phyloP scores from a whole-genome alignment of 495 filamentous ascomycete species.

The Tuber microsphaerosporum region DNA sequence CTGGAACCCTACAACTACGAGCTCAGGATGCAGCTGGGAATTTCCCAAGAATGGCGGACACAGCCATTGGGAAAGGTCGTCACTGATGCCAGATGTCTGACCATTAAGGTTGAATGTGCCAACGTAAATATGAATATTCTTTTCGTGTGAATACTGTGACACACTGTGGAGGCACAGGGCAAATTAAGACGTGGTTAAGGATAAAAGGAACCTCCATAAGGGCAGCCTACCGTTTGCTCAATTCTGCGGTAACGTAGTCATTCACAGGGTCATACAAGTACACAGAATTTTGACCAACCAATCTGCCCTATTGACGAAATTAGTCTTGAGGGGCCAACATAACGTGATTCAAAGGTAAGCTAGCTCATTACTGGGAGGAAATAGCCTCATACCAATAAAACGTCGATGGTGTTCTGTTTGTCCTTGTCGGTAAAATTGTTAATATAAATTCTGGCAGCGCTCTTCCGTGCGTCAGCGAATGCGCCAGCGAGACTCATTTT shows the following conservation, averaged over 20 bases:
- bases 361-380: background rate
- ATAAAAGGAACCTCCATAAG: background rate
- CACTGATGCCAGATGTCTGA: constrained; percentile 61
- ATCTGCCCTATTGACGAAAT: constrained; percentile 51
- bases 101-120: constrained; percentile 97
- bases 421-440: constrained; percentile 96
- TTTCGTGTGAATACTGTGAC: constrained; percentile 51
- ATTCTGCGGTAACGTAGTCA: constrained; percentile 71
- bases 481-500: constrained; percentile 94
- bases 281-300: constrained; percentile 76
- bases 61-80: constrained; percentile 81
- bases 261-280: constrained; percentile 89
- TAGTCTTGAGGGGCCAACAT: constrained; percentile 8
- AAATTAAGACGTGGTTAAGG: background rate
- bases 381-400: constrained; percentile 52
- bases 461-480: constrained; percentile 91
- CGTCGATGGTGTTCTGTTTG: constrained; percentile 87
- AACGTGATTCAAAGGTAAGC: background rate
- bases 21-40: constrained; percentile 57
- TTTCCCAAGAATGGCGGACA: constrained; percentile 52
- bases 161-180: constrained; percentile 7
- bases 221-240: constrained; percentile 51
- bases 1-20: constrained; percentile 87
- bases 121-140: constrained; percentile 59
- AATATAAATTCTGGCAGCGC: constrained; percentile 84